Evolutionary conservation across 331 rosid genomes (phyloP).

Genomic region (Prunus yedoensis): DNA sequence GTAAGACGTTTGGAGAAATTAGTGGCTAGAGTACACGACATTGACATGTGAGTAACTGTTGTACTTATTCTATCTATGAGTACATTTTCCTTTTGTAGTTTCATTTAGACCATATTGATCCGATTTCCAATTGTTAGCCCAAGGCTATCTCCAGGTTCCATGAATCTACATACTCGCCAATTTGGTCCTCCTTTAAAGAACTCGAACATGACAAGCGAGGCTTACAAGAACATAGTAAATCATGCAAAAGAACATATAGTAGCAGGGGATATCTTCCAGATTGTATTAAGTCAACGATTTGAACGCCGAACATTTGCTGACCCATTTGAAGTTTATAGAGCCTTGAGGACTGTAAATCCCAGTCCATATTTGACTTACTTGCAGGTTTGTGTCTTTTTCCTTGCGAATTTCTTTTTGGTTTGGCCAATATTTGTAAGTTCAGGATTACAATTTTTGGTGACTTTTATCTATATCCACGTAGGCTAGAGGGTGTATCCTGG

Average conservation of each 20-base stretch:
- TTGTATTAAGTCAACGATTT: constrained; percentile 81
- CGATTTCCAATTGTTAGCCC: constrained; percentile 59
- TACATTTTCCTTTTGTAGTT: not conserved
- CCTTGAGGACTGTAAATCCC: constrained; percentile 84
- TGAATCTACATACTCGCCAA: constrained; percentile 47
- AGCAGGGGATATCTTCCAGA: constrained; percentile 86
- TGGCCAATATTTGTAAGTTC: not conserved
- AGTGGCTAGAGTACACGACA: constrained; percentile 57
- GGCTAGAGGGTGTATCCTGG: constrained; percentile 89
- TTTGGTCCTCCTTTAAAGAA: constrained; percentile 58
- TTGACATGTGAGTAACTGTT: constrained; percentile 47
- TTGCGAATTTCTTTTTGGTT: not conserved
- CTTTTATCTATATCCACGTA: constrained; percentile 15
- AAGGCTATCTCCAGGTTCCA: constrained; percentile 64
- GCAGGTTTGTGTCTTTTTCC: constrained; percentile 45
- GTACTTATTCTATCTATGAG: not conserved
- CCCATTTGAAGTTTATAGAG: constrained; percentile 86
- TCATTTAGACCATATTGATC: constrained; percentile 11
- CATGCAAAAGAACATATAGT: constrained; percentile 73
- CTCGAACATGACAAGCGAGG: constrained; percentile 82
- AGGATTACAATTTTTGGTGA: not conserved
- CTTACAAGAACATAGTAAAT: constrained; percentile 58
- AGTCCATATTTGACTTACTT: constrained; percentile 86
- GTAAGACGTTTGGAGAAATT: constrained; percentile 50
- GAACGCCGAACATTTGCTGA: constrained; percentile 84